Percentiles rank a stretch among this genome's conserved stretches.
These are phyloP conservation scores for Mucor lusitanicus DNA, from an alignment of 371 early-diverging fungal species.

Conservation along the genomic window DNA sequence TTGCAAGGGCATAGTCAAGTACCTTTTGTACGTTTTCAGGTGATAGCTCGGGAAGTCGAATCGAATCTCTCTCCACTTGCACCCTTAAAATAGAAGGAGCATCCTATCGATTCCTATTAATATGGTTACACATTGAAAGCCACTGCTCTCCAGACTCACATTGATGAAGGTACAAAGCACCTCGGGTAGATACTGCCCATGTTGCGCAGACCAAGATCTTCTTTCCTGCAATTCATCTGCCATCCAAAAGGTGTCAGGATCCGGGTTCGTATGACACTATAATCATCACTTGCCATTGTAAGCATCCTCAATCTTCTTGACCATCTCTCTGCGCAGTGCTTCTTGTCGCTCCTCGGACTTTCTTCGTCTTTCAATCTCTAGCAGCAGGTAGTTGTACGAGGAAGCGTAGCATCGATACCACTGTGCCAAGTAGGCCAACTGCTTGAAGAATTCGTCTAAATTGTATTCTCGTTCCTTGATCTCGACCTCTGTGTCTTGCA, in stretches of 20 bases:
- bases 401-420: conserved; percentile 44
- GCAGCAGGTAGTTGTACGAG: conserved; percentile 39
- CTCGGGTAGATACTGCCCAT: conserved; percentile 49
- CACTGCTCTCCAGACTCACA: conserved; percentile 18
- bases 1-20: background rate
- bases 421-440: conserved; percentile 34
- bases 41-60: conserved; percentile 37
- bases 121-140: background rate
- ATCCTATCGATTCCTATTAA: conserved; percentile 5
- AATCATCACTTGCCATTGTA: conserved; percentile 13
- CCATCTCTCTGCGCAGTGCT: conserved; percentile 23
- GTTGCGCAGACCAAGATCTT: conserved; percentile 40
- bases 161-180: conserved; percentile 49
- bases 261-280: background rate
- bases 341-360: conserved; percentile 35
- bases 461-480: conserved; percentile 35
- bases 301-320: conserved; percentile 32
- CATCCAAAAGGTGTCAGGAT: background rate
- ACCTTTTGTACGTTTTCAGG: conserved; percentile 37
- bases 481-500: conserved; percentile 32
- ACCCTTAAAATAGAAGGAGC: conserved; percentile 24
- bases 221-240: conserved; percentile 43
- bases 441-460: conserved; percentile 36
- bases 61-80: conserved; percentile 17
- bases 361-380: conserved; percentile 44